phyloP scores from a whole-genome alignment of 148 eudicot species.

The Nepenthes mirabilis region DNA sequence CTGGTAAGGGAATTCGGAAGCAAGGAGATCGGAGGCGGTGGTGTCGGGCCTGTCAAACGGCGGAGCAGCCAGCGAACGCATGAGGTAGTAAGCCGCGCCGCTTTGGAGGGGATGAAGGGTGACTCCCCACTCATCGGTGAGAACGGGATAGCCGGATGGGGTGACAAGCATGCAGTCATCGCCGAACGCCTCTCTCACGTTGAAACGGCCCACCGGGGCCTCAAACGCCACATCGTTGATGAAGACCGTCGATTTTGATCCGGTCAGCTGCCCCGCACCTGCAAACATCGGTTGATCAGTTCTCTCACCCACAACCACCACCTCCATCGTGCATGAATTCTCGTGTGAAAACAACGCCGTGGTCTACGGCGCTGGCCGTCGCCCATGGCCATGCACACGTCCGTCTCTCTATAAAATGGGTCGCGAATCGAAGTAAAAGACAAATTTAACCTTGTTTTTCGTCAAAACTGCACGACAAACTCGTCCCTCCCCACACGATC shows the following conservation, averaged over 20 bases:
- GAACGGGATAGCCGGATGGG: constrained; percentile 48
- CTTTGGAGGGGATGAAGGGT: constrained; percentile 67
- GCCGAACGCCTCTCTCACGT: constrained; percentile 68
- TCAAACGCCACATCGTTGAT: constrained; percentile 69
- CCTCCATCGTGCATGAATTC: neutral
- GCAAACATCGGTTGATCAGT: constrained; percentile 3
- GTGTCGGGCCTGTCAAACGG: neutral
- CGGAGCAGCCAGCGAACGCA: constrained; percentile 16
- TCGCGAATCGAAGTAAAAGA: too few species aligned
- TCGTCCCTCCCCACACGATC: too few species aligned
- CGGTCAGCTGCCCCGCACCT: constrained; percentile 26
- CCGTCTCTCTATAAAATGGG: neutral
- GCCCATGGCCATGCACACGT: constrained; percentile 47
- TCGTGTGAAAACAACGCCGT: neutral
- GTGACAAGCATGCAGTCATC: constrained; percentile 57
- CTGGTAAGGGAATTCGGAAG: neutral
- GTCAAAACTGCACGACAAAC: too few species aligned
- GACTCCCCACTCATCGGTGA: constrained; percentile 74
- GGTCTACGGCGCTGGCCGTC: neutral
- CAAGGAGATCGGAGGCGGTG: neutral
- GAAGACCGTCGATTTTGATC: constrained; percentile 53
- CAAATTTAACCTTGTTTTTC: too few species aligned
- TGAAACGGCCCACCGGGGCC: constrained; percentile 46
- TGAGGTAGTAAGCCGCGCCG: constrained; percentile 61
- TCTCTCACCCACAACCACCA: too few species aligned